phyloP scores from a whole-genome alignment of 2,329 filamentous ascomycete genomes.

The Sporothrix dimorphospora region DNA sequence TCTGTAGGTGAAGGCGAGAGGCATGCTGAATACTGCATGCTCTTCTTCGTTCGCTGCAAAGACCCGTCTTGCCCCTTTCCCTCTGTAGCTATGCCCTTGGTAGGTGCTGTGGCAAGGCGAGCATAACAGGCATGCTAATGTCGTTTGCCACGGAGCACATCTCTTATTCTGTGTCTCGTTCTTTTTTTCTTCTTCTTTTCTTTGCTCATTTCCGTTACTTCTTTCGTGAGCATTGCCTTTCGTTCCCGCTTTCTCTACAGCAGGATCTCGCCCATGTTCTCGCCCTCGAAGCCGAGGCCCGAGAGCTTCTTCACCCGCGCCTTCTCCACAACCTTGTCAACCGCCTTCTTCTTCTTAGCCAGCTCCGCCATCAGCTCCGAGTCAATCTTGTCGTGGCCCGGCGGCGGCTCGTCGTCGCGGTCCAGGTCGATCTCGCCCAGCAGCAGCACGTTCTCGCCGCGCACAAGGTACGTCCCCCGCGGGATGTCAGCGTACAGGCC shows the following conservation, averaged over 20 bases:
- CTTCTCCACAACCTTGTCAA: constrained; percentile 75
- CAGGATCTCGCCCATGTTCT: constrained; percentile 75
- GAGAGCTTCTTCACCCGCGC: constrained; percentile 70
- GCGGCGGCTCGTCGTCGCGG: constrained; percentile 84
- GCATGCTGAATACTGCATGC: not conserved
- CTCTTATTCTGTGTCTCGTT: not conserved
- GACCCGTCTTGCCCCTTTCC: not conserved
- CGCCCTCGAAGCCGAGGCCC: constrained; percentile 83
- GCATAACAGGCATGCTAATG: not conserved
- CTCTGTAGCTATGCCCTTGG: not conserved
- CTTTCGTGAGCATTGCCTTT: not conserved
- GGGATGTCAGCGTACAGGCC: constrained; percentile 80
- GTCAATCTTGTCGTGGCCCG: constrained; percentile 60
- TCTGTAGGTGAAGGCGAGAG: not conserved
- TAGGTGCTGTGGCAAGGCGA: not conserved
- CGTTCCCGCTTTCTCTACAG: constrained; percentile 50
- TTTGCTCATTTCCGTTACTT: not conserved
- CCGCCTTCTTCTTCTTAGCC: constrained; percentile 70
- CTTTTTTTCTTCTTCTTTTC: too few relatives aligned
- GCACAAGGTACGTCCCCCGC: constrained; percentile 85
- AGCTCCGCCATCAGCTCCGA: constrained; percentile 64
- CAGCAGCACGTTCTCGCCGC: constrained; percentile 95
- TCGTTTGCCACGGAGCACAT: not conserved
- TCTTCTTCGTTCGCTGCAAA: too few relatives aligned
- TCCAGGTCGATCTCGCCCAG: constrained; percentile 97